Base-by-base conservation (phyloP, 352 stramenopile species). In the Globisporangium spinosum region DNA sequence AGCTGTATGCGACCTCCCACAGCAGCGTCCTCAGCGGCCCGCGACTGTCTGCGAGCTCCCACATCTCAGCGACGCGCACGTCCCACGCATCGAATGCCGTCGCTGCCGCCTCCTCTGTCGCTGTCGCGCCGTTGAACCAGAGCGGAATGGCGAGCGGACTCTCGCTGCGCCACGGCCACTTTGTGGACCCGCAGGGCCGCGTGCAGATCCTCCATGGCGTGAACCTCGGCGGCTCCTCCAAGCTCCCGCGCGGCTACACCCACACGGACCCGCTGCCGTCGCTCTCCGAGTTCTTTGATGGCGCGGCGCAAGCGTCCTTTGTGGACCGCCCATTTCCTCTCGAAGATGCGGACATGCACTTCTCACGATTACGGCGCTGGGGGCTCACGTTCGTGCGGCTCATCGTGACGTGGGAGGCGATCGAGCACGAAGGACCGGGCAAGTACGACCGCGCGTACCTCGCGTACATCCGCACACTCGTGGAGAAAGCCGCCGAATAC, bases 341-440 rank as follows among this genome's bases (percentile, higher is more conserved):
- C 13, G 68, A 67, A 5, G 88, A 98, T 47, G 91, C 90, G 4
- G 75, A 90, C 34, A 20, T 74, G 29, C 91, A 97, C 65, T 93
- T 97, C 56, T 59, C 77, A 1, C 70, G 91, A 15, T 70, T 98
- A n/a, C 77, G 72, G 45, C 79, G 85, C 22, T 97, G 90, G 84
- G 91, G 92, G 0, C 80, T 95, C 64, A 97, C 77, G 23, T 85
- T 95, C 29, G 49, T 97, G 40, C 77, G 90, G 3, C 79, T 97
- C 54, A 79, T 97, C 32, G 78, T 97, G 8, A 97, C 89, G 4
- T 98, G 92, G 92, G 92, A 97, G 71, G 92, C 90, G 22, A 87
- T 97, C 58, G 89, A 97, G 58, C 91, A 98, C 66, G 77, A 35
- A 2, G 90, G 90, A 2, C 91, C 90, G 1, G 89, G 87, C 0